phyloP scores from a whole-genome alignment of 257 asterid genomes.

The Solanum etuberosum region DNA sequence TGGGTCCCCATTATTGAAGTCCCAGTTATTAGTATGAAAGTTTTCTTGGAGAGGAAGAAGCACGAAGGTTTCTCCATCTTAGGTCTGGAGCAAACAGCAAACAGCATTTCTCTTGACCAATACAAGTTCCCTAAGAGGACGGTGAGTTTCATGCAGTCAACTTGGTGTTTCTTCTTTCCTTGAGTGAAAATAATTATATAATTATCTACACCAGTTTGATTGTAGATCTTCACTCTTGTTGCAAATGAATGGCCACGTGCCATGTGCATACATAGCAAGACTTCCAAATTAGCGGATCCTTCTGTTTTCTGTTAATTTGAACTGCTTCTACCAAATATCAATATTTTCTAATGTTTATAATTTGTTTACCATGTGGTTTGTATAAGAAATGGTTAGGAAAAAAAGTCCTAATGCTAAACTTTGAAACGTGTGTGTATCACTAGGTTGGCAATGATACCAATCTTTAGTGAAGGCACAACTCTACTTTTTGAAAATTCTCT shows the following conservation, averaged over 20 bases:
- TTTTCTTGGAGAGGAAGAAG: constrained; percentile 74
- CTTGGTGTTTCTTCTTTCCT: neutral
- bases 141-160: constrained; percentile 24
- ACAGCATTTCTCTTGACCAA: constrained; percentile 71
- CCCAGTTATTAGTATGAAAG: constrained; percentile 54
- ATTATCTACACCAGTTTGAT: neutral
- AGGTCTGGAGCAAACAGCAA: constrained; percentile 97
- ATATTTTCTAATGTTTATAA: neutral
- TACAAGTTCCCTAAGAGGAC: constrained; percentile 59
- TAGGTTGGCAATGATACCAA: neutral
- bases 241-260: neutral
- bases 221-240: neutral
- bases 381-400: neutral
- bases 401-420: neutral
- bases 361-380: neutral
- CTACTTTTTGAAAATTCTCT: neutral
- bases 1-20: constrained; percentile 92
- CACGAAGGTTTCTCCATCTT: constrained; percentile 66
- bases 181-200: neutral
- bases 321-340: neutral
- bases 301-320: neutral
- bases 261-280: neutral
- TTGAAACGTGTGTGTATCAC: neutral
- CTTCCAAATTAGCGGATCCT: neutral
- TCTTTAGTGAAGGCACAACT: neutral